phyloP scores from a whole-genome alignment of 1,284 basidiomycete species.

The Puccinia brachypodii region DNA sequence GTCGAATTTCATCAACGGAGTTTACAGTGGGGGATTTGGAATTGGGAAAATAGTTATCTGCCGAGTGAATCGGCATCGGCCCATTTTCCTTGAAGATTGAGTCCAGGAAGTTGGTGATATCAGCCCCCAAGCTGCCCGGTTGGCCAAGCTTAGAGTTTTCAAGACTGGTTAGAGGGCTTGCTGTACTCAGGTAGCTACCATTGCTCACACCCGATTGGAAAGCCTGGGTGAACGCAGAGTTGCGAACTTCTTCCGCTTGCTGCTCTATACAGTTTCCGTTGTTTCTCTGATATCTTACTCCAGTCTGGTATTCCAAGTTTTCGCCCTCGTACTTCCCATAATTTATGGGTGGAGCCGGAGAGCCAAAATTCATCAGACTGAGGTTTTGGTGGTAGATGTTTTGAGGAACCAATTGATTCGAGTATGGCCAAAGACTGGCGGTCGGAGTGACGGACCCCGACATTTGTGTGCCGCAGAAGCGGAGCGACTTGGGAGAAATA shows the following conservation, averaged over 20 bases:
- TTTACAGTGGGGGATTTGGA: neutral
- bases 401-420: neutral
- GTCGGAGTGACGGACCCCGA: neutral
- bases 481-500: constrained; percentile 9
- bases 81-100: neutral
- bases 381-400: neutral
- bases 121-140: neutral
- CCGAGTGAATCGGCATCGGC: neutral
- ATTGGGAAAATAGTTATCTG: neutral
- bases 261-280: constrained; percentile 4
- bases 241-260: neutral
- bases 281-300: neutral
- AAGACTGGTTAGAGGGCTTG: neutral
- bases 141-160: neutral
- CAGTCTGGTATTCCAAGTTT: neutral
- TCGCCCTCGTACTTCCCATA: neutral
- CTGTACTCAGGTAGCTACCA: neutral
- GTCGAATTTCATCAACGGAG: neutral
- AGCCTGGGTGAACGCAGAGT: neutral
- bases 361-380: neutral
- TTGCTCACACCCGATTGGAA: neutral
- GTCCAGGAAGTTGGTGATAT: constrained; percentile 10
- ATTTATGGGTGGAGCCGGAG: neutral
- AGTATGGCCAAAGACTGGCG: neutral
- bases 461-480: neutral